These are phyloP conservation scores for Ustilaginoidea virens DNA, from an alignment of 2,329 filamentous ascomycete genomes.

Conservation along the genomic window DNA sequence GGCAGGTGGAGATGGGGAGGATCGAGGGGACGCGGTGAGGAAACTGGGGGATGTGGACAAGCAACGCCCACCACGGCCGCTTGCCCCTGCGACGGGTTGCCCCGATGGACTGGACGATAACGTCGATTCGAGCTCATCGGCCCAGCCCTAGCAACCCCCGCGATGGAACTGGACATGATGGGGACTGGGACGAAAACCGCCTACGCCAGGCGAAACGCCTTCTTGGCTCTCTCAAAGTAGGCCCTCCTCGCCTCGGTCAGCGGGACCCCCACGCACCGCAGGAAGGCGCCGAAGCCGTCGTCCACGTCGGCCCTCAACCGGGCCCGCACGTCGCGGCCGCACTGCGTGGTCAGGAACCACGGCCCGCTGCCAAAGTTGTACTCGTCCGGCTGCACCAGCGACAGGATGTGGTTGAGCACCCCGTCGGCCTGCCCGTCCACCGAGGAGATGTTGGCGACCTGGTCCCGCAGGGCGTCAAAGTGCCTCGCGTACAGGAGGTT, in stretches of 20 bases:
- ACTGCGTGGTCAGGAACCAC: constrained; percentile 35
- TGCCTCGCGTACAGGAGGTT: constrained; percentile 32
- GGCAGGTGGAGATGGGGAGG: constrained; percentile 51
- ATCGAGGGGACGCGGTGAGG: background rate
- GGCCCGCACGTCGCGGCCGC: constrained; percentile 15
- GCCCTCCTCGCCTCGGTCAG: constrained; percentile 17
- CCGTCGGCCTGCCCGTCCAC: constrained; percentile 14
- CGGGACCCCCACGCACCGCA: constrained; percentile 28
- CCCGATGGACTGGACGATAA: too few relatives aligned
- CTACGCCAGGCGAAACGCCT: constrained; percentile 24
- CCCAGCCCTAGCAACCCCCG: too few relatives aligned
- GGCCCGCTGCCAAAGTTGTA: constrained; percentile 37
- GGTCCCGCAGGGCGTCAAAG: constrained; percentile 20
- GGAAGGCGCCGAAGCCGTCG: constrained; percentile 27
- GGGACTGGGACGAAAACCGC: too few relatives aligned
- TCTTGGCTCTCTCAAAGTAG: constrained; percentile 31
- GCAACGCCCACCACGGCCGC: too few relatives aligned
- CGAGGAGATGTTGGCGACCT: constrained; percentile 15
- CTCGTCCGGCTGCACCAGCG: constrained; percentile 29
- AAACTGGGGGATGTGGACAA: too few relatives aligned
- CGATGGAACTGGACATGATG: too few relatives aligned
- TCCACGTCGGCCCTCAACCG: constrained; percentile 22
- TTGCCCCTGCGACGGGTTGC: too few relatives aligned
- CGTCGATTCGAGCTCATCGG: too few relatives aligned
- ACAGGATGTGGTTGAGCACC: constrained; percentile 24